phyloP scores from a whole-genome alignment of 139 green algal species.

The Trebouxia sp. region DNA sequence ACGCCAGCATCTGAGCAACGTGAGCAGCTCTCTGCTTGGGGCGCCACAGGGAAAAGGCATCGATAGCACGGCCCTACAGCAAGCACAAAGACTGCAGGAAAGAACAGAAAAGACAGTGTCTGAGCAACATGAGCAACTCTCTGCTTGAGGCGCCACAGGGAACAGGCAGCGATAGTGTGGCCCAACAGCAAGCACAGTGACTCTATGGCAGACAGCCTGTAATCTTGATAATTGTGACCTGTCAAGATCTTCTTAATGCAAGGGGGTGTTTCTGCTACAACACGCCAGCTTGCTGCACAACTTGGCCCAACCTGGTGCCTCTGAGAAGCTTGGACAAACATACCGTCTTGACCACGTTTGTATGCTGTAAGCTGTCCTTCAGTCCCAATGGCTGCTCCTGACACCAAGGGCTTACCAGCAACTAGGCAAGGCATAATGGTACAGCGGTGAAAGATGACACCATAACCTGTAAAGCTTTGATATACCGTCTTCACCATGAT shows the following conservation, averaged over 20 bases:
- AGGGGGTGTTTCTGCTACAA: too few species aligned
- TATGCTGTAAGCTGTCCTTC: conserved; percentile 95
- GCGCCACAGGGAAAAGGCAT: conserved; percentile 91
- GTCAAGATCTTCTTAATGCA: too few species aligned
- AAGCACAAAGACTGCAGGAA: too few species aligned
- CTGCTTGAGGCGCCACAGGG: conserved; percentile 72
- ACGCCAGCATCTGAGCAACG: conserved; percentile 91
- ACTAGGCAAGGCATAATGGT: conserved; percentile 76
- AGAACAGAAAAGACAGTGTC: background rate
- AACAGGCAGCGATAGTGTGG: conserved; percentile 93
- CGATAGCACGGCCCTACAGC: conserved; percentile 73
- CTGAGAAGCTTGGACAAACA: too few species aligned
- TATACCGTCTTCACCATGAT: conserved; percentile 61
- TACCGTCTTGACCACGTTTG: conserved; percentile 60
- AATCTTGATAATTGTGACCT: too few species aligned
- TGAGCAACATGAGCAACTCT: background rate
- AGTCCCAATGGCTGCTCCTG: conserved; percentile 83
- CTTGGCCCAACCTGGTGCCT: background rate
- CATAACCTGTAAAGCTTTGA: too few species aligned
- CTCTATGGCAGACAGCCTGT: background rate
- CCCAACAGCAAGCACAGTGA: conserved; percentile 42
- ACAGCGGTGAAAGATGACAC: too few species aligned
- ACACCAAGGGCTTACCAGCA: conserved; percentile 74
- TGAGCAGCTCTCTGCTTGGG: conserved; percentile 72
- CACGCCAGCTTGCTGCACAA: too few species aligned